Conservation (phyloP, 805 yeast genomes). For the Teunomyces gatunensis region DNA sequence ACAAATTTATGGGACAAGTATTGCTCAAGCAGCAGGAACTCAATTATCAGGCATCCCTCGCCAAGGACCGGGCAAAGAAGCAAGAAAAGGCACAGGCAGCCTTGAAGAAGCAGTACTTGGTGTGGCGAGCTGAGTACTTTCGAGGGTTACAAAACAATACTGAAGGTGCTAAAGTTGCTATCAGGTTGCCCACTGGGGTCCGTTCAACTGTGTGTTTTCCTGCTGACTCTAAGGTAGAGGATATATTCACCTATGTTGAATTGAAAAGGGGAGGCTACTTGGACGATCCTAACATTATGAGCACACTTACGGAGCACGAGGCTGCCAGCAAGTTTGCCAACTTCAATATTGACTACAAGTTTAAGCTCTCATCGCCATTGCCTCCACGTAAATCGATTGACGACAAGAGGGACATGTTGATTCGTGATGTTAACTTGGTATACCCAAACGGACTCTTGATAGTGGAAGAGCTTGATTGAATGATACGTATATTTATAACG, state of each 20-base stretch:
- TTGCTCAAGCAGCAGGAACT: slow-evolving; percentile 72
- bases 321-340: slow-evolving; percentile 20
- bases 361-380: slow-evolving; percentile 34
- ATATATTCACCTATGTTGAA: slow-evolving; percentile 36
- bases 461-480: slow-evolving; percentile 44
- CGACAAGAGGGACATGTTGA: slow-evolving; percentile 37
- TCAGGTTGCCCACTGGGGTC: slow-evolving; percentile 62
- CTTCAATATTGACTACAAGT: slow-evolving; percentile 25
- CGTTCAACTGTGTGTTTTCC: slow-evolving; percentile 45
- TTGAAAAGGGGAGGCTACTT: slow-evolving; percentile 41
- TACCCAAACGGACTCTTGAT: slow-evolving; percentile 52
- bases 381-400: slow-evolving; percentile 37
- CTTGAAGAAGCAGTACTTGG: slow-evolving; percentile 38
- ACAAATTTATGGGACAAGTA: slow-evolving; percentile 53
- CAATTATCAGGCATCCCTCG: slow-evolving; percentile 70
- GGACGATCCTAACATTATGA: slow-evolving; percentile 14
- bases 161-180: slow-evolving; percentile 58
- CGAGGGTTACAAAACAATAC: slow-evolving; percentile 19
- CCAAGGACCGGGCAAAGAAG: slow-evolving; percentile 58
- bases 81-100: slow-evolving; percentile 23
- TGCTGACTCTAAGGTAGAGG: slow-evolving; percentile 24
- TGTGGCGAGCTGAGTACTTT: slow-evolving; percentile 26
- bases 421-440: slow-evolving; percentile 59
- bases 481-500: background rate
- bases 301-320: slow-evolving; percentile 21